A percentile compares a stretch with the other conserved stretches of the same genome.
These are phyloP conservation scores for Hypoxylon trugodes DNA, from an alignment of 495 filamentous ascomycete species.

Conservation along the genomic window DNA sequence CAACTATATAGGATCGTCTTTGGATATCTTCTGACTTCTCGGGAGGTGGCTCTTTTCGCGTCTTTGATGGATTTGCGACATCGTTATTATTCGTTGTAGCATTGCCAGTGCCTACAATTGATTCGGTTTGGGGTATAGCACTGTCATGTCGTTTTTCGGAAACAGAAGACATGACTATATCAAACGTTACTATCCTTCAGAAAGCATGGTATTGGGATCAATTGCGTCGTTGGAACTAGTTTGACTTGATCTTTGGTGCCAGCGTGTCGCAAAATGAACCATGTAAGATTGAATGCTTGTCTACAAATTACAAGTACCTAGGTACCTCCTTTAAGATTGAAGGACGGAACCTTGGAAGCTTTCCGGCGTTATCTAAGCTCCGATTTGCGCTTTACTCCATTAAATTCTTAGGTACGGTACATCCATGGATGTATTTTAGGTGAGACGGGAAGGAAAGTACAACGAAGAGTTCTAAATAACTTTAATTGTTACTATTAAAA, in stretches of 20 bases:
- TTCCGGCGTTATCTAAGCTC: conserved; percentile 2
- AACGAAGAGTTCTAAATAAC: too few species aligned
- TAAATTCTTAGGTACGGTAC: background rate
- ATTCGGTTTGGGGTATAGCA: conserved; percentile 1
- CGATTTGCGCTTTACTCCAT: background rate
- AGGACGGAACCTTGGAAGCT: background rate
- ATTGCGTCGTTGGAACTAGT: conserved; percentile 18
- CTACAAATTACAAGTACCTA: background rate
- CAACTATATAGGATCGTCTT: conserved; percentile 75
- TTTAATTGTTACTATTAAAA: too few species aligned
- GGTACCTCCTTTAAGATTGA: background rate
- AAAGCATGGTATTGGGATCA: conserved; percentile 27
- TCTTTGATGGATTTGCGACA: conserved; percentile 1
- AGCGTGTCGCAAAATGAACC: background rate
- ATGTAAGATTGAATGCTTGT: background rate
- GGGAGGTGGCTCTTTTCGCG: conserved; percentile 69
- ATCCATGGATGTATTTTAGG: too few species aligned
- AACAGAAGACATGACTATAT: conserved; percentile 32
- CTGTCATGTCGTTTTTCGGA: conserved; percentile 20
- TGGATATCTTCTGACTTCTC: conserved; percentile 75
- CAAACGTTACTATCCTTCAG: conserved; percentile 8
- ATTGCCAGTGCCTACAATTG: background rate
- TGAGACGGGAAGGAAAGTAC: too few species aligned
- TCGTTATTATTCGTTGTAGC: background rate
- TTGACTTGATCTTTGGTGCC: background rate